Conservation (phyloP, 352 stramenopile genomes). For the Globisporangium nodosum region DNA sequence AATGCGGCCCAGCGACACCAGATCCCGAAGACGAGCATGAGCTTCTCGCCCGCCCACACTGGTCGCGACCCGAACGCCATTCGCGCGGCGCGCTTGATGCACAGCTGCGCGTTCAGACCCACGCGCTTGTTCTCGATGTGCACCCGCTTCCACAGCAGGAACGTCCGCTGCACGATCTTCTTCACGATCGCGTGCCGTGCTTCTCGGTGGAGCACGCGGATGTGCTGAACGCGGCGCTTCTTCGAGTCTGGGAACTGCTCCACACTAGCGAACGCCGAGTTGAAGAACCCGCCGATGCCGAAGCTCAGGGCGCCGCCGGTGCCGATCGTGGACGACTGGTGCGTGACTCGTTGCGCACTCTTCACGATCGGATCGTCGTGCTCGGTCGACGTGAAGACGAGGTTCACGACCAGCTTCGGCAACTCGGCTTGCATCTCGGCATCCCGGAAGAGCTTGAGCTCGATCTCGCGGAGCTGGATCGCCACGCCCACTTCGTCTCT, state of each 20-base stretch:
- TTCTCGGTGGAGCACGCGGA: constrained; percentile 35
- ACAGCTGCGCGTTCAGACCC: constrained; percentile 60
- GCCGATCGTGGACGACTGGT: background rate
- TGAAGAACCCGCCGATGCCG: constrained; percentile 27
- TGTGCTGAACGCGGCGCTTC: constrained; percentile 22
- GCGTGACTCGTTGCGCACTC: background rate
- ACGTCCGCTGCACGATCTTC: constrained; percentile 64
- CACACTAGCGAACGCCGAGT: constrained; percentile 42
- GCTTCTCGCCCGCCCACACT: constrained; percentile 52
- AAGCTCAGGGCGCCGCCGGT: background rate
- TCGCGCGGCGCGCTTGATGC: constrained; percentile 59
- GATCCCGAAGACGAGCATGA: constrained; percentile 60
- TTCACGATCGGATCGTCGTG: background rate
- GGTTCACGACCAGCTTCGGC: constrained; percentile 57
- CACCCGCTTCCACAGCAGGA: constrained; percentile 54
- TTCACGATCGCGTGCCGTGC: constrained; percentile 44
- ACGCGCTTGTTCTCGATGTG: constrained; percentile 41
- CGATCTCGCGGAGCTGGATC: constrained; percentile 46
- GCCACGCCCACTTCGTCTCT: constrained; percentile 32
- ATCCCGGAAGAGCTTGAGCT: constrained; percentile 55
- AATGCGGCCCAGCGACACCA: constrained; percentile 64
- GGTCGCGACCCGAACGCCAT: constrained; percentile 50
- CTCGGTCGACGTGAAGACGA: constrained; percentile 54
- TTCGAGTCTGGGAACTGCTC: constrained; percentile 20
- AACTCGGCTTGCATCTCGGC: constrained; percentile 43